Conservation (phyloP, 129 eudicot genomes). For the Centella asiatica region DNA sequence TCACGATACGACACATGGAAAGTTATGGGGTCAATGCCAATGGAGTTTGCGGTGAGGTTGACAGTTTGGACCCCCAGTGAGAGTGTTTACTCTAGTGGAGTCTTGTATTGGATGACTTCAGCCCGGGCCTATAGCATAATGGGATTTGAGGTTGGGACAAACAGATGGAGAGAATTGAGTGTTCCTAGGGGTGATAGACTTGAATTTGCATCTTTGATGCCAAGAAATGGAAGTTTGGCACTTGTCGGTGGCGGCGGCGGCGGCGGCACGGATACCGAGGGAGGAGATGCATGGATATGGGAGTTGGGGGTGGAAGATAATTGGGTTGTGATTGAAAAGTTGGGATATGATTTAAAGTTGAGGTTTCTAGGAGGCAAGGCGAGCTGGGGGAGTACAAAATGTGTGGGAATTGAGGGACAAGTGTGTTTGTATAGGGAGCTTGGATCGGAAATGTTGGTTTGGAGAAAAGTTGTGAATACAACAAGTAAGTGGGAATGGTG, state of each 20-base stretch:
- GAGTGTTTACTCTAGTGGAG: slow-evolving; percentile 44
- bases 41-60: slow-evolving; percentile 62
- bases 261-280: too few species aligned
- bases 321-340: slow-evolving; percentile 42
- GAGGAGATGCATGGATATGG: slow-evolving; percentile 38
- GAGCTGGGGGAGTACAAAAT: slow-evolving; percentile 43
- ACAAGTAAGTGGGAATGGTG: slow-evolving; percentile 32
- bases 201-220: slow-evolving; percentile 63
- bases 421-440: slow-evolving; percentile 53
- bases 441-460: slow-evolving; percentile 39
- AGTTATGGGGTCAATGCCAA: slow-evolving; percentile 47
- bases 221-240: slow-evolving; percentile 31
- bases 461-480: slow-evolving; percentile 27
- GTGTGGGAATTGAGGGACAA: slow-evolving; percentile 61
- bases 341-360: slow-evolving; percentile 35
- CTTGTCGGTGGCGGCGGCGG: slow-evolving; percentile 44
- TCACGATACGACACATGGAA: slow-evolving; percentile 34
- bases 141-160: slow-evolving; percentile 46
- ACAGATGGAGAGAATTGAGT: slow-evolving; percentile 49
- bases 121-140: slow-evolving; percentile 64
- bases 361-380: slow-evolving; percentile 25
- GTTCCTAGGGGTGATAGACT: slow-evolving; percentile 61
- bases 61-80: slow-evolving; percentile 80
- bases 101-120: slow-evolving; percentile 67
- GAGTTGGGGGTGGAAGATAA: slow-evolving; percentile 39